Conservation (phyloP, 345 rosid species). For the Barbarea vulgaris region DNA sequence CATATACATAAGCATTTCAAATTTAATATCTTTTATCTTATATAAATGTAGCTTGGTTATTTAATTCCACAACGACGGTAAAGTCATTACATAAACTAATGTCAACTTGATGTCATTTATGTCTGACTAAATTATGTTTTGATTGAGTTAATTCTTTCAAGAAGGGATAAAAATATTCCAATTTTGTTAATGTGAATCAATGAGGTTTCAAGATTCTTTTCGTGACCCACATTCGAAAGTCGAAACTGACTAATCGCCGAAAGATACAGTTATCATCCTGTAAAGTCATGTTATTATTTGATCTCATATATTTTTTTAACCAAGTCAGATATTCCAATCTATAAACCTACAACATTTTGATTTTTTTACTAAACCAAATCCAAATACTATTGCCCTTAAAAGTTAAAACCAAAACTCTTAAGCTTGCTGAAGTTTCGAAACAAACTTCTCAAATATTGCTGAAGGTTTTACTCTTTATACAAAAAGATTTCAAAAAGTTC, state of each 20-base stretch:
- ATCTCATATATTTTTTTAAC: background rate
- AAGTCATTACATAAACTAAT: constrained; percentile 20
- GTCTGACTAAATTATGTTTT: constrained; percentile 26
- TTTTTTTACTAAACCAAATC: background rate
- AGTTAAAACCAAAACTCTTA: background rate
- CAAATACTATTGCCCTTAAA: background rate
- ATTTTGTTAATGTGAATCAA: constrained; percentile 20
- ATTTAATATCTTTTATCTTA: constrained; percentile 32
- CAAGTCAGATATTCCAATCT: background rate
- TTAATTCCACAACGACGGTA: constrained; percentile 25
- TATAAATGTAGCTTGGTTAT: background rate
- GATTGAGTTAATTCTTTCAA: background rate
- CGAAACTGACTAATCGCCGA: background rate
- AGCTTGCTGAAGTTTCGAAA: background rate
- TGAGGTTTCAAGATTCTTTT: constrained; percentile 23
- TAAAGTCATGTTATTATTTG: constrained; percentile 22
- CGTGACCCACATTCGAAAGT: constrained; percentile 19
- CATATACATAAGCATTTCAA: constrained; percentile 32
- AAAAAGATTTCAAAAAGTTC: no score
- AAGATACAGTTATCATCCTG: constrained; percentile 27
- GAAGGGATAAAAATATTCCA: constrained; percentile 16
- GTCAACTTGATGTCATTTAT: constrained; percentile 28
- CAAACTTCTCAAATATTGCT: no score
- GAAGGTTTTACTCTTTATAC: no score
- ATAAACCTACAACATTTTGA: background rate